phyloP scores from a whole-genome alignment of 352 stramenopile genomes.

The Aphanomyces euteiches region DNA sequence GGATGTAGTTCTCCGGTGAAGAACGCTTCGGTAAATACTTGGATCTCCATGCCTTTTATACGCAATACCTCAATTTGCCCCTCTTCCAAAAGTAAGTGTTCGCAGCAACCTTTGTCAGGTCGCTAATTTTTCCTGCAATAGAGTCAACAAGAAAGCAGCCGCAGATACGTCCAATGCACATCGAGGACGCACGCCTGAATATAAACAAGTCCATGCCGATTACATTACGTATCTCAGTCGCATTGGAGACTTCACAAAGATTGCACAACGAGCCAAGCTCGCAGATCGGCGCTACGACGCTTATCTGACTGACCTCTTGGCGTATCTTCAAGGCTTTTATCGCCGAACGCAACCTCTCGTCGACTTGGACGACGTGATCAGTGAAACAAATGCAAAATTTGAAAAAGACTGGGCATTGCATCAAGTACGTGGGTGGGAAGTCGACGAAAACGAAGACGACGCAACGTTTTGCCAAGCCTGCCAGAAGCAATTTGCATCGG shows the following conservation, averaged over 20 bases:
- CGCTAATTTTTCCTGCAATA: not conserved
- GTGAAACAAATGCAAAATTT: slow-evolving; percentile 75
- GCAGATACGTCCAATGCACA: slow-evolving; percentile 16
- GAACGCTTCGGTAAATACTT: slow-evolving; percentile 88
- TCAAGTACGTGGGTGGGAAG: slow-evolving; percentile 56
- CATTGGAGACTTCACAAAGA: slow-evolving; percentile 63
- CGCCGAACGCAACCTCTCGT: slow-evolving; percentile 83
- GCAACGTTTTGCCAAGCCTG: slow-evolving; percentile 59
- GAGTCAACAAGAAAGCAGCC: slow-evolving; percentile 23
- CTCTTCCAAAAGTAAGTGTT: slow-evolving; percentile 46
- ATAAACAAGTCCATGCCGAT: slow-evolving; percentile 41
- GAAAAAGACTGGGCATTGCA: slow-evolving; percentile 75
- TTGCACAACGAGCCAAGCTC: slow-evolving; percentile 56
- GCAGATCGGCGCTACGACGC: slow-evolving; percentile 51
- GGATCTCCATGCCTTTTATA: slow-evolving; percentile 84
- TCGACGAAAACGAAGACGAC: slow-evolving; percentile 8
- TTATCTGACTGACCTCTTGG: slow-evolving; percentile 72
- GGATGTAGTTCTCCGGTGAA: slow-evolving; percentile 75
- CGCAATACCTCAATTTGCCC: slow-evolving; percentile 69
- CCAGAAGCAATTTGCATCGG: slow-evolving; percentile 68
- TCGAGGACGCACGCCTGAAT: slow-evolving; percentile 26
- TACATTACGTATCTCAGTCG: slow-evolving; percentile 70
- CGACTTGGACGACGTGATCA: slow-evolving; percentile 80
- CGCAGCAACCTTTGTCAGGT: not conserved
- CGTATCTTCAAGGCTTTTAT: slow-evolving; percentile 85